A percentile compares a stretch with the other conserved stretches of the same genome.
These are phyloP conservation scores for Chamaenerion angustifolium DNA, from an alignment of 345 rosid species.

Conservation along the genomic window DNA sequence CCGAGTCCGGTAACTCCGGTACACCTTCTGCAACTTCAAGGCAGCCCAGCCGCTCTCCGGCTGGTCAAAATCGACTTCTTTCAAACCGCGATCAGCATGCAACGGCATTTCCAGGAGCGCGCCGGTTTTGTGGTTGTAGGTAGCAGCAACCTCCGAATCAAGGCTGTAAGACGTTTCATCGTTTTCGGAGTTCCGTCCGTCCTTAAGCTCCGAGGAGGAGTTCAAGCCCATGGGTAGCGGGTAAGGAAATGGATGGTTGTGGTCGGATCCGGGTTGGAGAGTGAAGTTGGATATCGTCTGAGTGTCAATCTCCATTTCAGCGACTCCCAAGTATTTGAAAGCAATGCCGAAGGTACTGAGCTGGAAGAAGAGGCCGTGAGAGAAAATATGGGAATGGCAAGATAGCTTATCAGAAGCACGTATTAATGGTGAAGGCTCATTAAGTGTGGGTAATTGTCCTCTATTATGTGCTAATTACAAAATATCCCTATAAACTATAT, in stretches of 20 bases:
- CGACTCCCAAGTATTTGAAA: background rate
- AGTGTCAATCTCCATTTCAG: background rate
- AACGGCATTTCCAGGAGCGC: slow-evolving; percentile 2
- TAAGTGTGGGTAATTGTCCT: too few species aligned
- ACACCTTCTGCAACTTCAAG: slow-evolving; percentile 70
- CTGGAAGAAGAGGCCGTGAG: background rate
- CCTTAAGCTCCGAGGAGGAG: background rate
- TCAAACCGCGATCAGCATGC: background rate
- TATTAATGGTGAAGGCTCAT: too few species aligned
- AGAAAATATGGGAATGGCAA: background rate
- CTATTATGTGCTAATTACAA: too few species aligned
- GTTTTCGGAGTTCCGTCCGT: too few species aligned
- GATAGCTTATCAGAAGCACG: too few species aligned
- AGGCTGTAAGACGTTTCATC: too few species aligned
- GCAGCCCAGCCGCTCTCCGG: slow-evolving; percentile 28
- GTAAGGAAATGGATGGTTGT: background rate
- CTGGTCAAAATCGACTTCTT: background rate
- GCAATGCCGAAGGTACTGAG: background rate
- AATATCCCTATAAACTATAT: too few species aligned
- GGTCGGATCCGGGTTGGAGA: background rate
- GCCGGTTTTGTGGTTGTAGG: background rate
- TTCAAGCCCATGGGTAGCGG: background rate
- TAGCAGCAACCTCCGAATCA: too few species aligned
- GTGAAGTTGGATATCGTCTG: slow-evolving; percentile 1
- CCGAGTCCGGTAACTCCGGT: slow-evolving; percentile 82